Evolutionary conservation across 2,329 filamentous ascomycete species (phyloP), one percentile per base, ranked within the genome.

Genomic region (Penicillium polonicum): DNA sequence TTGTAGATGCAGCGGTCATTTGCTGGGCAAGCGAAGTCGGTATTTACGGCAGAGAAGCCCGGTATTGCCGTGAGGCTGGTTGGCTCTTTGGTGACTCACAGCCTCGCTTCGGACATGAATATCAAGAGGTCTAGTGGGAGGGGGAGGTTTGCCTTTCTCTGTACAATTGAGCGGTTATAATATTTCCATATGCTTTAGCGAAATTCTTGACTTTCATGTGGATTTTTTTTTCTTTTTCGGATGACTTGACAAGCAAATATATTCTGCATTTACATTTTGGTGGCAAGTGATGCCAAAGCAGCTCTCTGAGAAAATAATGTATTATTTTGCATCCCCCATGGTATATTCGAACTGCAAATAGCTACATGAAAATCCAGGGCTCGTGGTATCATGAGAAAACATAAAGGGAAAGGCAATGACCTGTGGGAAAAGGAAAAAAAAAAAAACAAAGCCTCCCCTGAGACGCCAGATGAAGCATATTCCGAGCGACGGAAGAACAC

Each of bases 21-120:
- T 99, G 94, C 79, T 97, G 96, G 84, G 92, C 90, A 27, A 96
- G 91, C 68, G 94, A 99, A 83, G 88, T 76, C 65, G 85, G 83
- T 51, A 88, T 88, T 76, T 84, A 83, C 54, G 78, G 79, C 10
- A 73, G 74, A 50, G 83, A 86, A 65, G 84, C 82, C 44, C 87
- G 89, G 46, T 97, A 96, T 77, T 97, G 93, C 74, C 86, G 94
- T 59, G 93, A 97, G 75, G 93, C 93, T 4, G 92, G 90, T 7
- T 88, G 90, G 75, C 77, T 97, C 48, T 96, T 97, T 79, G 90
- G 91, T 21, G 89, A 89, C 35, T 64, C 57, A 5, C 57, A 63
- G 42, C 48, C 60, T 4, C 52, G 51, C 9, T 58, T 59, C 29
- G 58, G 53, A 13, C 53, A 52, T 19, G 64, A 64, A 38, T 61